Conservation (phyloP, 2,329 filamentous ascomycete genomes). For the Rhytidhysteron rufulum region DNA sequence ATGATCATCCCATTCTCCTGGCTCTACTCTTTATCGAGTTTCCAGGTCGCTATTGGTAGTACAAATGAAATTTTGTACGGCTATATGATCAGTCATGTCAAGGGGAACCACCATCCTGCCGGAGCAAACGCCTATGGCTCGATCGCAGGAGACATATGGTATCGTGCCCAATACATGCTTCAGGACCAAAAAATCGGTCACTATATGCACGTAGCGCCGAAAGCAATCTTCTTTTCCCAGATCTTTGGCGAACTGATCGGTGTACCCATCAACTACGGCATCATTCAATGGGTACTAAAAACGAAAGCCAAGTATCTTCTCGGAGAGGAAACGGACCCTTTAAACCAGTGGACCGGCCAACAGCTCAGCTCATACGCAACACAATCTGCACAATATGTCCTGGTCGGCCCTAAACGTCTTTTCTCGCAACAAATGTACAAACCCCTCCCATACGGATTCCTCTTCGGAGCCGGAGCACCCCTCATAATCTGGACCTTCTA, state of each 20-base stretch:
- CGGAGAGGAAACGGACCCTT: slow-evolving; percentile 49
- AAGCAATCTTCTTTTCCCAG: slow-evolving; percentile 58
- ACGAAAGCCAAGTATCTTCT: slow-evolving; percentile 55
- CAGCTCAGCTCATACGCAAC: slow-evolving; percentile 50
- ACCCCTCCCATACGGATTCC: slow-evolving; percentile 51
- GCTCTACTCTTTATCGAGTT: slow-evolving; percentile 59
- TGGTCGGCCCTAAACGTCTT: slow-evolving; percentile 52
- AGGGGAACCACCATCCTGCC: slow-evolving; percentile 52
- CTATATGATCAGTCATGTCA: slow-evolving; percentile 54
- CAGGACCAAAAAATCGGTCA: slow-evolving; percentile 64
- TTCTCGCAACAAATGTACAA: slow-evolving; percentile 48
- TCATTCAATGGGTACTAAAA: slow-evolving; percentile 58
- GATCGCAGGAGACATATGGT: slow-evolving; percentile 60
- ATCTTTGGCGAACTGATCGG: slow-evolving; percentile 57
- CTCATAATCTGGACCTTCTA: slow-evolving; percentile 51
- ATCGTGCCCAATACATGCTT: slow-evolving; percentile 43
- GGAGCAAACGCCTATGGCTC: slow-evolving; percentile 57
- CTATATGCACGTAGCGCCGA: slow-evolving; percentile 60
- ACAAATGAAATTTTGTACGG: slow-evolving; percentile 60
- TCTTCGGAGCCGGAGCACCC: slow-evolving; percentile 47
- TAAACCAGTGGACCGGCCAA: slow-evolving; percentile 61
- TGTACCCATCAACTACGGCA: slow-evolving; percentile 59
- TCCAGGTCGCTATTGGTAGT: slow-evolving; percentile 51
- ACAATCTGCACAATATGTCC: slow-evolving; percentile 57
- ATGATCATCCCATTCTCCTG: slow-evolving; percentile 57